Percentiles rank a stretch among this genome's conserved stretches.
Evolutionary conservation across 2,329 filamentous ascomycete species (phyloP).

Genomic region (Aspergillus felis): DNA sequence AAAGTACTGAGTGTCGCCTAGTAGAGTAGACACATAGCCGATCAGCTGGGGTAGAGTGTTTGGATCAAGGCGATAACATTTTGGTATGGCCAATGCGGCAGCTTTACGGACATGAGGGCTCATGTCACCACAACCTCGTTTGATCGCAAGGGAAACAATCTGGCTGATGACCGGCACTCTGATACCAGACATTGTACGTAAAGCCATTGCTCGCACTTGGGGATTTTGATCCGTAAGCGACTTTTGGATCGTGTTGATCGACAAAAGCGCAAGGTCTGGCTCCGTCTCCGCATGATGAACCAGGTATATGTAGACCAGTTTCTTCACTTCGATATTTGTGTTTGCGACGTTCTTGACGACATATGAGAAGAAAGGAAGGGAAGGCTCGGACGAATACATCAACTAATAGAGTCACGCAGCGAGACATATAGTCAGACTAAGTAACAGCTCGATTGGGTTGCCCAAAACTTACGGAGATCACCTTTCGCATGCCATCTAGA

Average conservation of each 20-base stretch:
- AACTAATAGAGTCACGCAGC: constrained; percentile 57
- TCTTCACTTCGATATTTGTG: constrained; percentile 91
- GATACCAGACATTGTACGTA: constrained; percentile 96
- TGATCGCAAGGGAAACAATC: constrained; percentile 93
- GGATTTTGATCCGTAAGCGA: constrained; percentile 90
- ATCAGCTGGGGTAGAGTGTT: constrained; percentile 78
- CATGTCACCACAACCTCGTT: constrained; percentile 90
- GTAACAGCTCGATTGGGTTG: neutral
- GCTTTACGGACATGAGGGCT: constrained; percentile 89
- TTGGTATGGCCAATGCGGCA: constrained; percentile 88
- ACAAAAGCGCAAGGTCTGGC: constrained; percentile 88
- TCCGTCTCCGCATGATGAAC: constrained; percentile 95
- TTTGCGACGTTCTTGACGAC: constrained; percentile 98
- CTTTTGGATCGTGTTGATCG: constrained; percentile 98
- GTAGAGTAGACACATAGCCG: constrained; percentile 71
- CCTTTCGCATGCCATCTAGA: constrained; percentile 81
- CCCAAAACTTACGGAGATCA: constrained; percentile 65
- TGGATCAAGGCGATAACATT: constrained; percentile 89
- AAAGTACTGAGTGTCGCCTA: constrained; percentile 92
- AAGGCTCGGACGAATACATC: constrained; percentile 89
- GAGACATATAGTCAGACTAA: constrained; percentile 14
- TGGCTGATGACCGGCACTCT: constrained; percentile 97
- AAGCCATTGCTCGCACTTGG: constrained; percentile 82
- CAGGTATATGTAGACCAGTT: constrained; percentile 97
- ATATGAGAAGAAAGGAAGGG: constrained; percentile 90